Percentiles rank a stretch among this genome's conserved stretches.
Evolutionary conservation across 225 moss, liverwort and hornwort species (phyloP).

Genomic region (Takakia lepidozioides): DNA sequence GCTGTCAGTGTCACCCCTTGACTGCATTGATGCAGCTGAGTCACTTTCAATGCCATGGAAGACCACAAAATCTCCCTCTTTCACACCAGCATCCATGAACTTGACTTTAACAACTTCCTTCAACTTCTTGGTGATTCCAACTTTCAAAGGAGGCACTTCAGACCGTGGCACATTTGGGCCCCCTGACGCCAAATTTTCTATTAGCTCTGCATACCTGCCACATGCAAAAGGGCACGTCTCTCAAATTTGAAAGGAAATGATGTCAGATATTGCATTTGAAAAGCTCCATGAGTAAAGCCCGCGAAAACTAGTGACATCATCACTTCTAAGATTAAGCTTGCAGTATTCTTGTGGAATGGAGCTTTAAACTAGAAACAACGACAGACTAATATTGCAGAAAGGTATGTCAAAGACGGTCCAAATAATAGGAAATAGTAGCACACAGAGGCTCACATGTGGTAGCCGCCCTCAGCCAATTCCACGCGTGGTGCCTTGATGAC

Average conservation of each 20-base stretch:
- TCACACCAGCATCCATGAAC: conserved; percentile 54
- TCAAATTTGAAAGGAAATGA: neutral
- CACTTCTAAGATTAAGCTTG: too few species aligned
- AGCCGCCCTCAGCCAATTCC: conserved; percentile 82
- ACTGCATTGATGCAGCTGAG: conserved; percentile 81
- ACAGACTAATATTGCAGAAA: too few species aligned
- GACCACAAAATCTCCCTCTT: conserved; percentile 54
- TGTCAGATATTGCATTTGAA: neutral
- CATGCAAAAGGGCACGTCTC: neutral
- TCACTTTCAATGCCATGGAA: conserved; percentile 78
- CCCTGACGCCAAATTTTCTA: conserved; percentile 46
- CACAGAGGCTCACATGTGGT: conserved; percentile 70
- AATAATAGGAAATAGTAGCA: too few species aligned
- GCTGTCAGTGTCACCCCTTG: conserved; percentile 71
- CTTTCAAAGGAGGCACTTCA: conserved; percentile 46
- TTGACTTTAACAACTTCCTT: conserved; percentile 57
- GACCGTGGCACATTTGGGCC: conserved; percentile 40
- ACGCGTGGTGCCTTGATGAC: conserved; percentile 51
- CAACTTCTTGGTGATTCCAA: conserved; percentile 60
- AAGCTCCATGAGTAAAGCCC: too few species aligned
- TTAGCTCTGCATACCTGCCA: conserved; percentile 70
- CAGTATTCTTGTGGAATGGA: too few species aligned
- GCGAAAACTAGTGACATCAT: too few species aligned
- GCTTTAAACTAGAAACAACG: too few species aligned
- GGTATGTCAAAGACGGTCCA: too few species aligned